Evolutionary conservation across 1,284 basidiomycete species (phyloP), one percentile per base, ranked within the genome.

Genomic region (Pascua sp.): DNA sequence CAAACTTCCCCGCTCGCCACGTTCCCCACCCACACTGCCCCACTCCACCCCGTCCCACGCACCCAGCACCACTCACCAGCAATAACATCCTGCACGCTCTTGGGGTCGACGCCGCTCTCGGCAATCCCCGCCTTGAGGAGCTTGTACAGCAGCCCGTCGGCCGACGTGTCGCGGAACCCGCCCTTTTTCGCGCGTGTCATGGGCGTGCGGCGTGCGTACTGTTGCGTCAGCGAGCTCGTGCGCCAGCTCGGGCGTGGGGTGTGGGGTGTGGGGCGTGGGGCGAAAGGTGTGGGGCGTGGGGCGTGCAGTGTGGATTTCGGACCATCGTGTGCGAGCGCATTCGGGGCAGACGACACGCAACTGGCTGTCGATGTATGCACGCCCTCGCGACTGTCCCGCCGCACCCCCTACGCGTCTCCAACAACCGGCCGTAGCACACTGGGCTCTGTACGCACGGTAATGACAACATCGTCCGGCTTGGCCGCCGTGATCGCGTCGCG

Each of bases 371-470:
- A 17, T n/a, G n/a, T 17, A n/a, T 7, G n/a, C 42, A n/a, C 9
- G 10, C 42, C 1, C 42, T 11, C 13, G 2, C 11, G 8, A 2
- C 42, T 15, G 17, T 11, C 11, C 15, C 8, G 13, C 8, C 42
- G n/a, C n/a, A n/a, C n/a, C n/a, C n/a, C n/a, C n/a, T n/a, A n/a
- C n/a, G n/a, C n/a, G n/a, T n/a, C n/a, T n/a, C n/a, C n/a, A n/a
- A n/a, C n/a, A n/a, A n/a, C n/a, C n/a, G n/a, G n/a, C n/a, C n/a
- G n/a, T n/a, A n/a, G n/a, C n/a, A n/a, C n/a, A n/a, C n/a, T n/a
- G n/a, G n/a, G n/a, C n/a, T n/a, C n/a, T 24, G 9, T 86, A 17
- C 88, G 86, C 67, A 90, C 89, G 1, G 90, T 91, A 57, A 94
- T 85, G 65, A 93, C 91, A 10, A 91, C 86, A 75, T 91, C 89